Evolutionary conservation across 2,329 filamentous ascomycete species (phyloP).

Genomic region (Cyanodermella asteris): DNA sequence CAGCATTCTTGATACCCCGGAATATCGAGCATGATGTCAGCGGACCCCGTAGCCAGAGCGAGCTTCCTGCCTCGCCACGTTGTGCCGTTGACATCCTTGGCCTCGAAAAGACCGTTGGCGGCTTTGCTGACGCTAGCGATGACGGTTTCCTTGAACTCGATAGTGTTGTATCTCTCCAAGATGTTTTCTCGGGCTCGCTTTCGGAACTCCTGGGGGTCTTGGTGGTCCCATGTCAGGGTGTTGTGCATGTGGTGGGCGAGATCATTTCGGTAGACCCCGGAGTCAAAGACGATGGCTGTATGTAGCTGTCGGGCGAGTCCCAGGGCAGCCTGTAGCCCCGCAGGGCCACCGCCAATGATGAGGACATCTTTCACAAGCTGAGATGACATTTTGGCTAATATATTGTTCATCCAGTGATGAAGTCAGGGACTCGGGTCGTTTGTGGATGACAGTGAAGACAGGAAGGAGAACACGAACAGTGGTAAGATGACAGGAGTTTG

Average conservation of each 20-base stretch:
- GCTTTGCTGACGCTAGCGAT: constrained; percentile 7
- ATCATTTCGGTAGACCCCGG: constrained; percentile 20
- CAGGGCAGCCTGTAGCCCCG: constrained; percentile 21
- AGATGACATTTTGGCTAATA: no score
- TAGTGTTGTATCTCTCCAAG: constrained; percentile 13
- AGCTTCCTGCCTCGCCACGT: constrained; percentile 28
- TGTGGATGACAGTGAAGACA: no score
- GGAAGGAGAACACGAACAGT: no score
- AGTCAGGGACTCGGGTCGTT: no score
- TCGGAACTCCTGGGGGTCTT: constrained; percentile 13
- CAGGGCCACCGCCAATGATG: constrained; percentile 23
- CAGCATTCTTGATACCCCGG: constrained; percentile 32
- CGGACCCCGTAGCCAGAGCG: constrained; percentile 29
- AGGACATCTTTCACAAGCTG: constrained; percentile 16
- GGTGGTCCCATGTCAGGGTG: constrained; percentile 17
- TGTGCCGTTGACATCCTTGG: constrained; percentile 19
- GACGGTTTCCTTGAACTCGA: constrained; percentile 10
- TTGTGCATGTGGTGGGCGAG: constrained; percentile 23
- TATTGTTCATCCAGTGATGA: no score
- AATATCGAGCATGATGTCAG: constrained; percentile 28
- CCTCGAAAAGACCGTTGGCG: constrained; percentile 12
- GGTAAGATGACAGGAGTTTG: no score
- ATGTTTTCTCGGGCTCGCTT: constrained; percentile 14
- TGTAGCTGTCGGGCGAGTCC: constrained; percentile 18
- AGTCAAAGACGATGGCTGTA: constrained; percentile 23